phyloP scores from a whole-genome alignment of 129 eudicot genomes.

The Tagetes erecta region DNA sequence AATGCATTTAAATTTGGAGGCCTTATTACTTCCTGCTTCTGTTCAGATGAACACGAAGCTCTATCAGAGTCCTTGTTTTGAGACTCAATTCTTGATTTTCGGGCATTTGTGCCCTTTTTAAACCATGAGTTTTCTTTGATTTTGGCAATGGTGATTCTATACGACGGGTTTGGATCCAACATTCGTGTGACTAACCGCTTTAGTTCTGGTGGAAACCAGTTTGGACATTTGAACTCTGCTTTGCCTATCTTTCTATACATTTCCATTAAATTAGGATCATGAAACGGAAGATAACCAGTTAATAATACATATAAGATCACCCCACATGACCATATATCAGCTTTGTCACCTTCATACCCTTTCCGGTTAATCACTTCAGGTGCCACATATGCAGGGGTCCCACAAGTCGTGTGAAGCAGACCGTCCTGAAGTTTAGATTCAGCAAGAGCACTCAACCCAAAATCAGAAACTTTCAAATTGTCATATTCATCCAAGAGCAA shows the following conservation, averaged over 20 bases:
- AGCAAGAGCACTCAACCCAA: constrained; percentile 86
- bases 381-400: constrained; percentile 94
- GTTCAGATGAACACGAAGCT: constrained; percentile 29
- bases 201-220: constrained; percentile 60
- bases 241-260: constrained; percentile 90
- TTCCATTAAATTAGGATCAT: constrained; percentile 84
- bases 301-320: constrained; percentile 64
- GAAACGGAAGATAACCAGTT: constrained; percentile 87
- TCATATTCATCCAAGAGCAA: constrained; percentile 74
- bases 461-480: constrained; percentile 79
- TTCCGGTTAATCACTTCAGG: constrained; percentile 65
- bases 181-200: constrained; percentile 51
- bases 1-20: constrained; percentile 67
- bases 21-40: constrained; percentile 34
- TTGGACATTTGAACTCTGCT: constrained; percentile 68
- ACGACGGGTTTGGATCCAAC: constrained; percentile 72
- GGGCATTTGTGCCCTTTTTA: constrained; percentile 37
- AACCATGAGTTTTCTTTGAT: constrained; percentile 70
- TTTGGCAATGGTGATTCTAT: constrained; percentile 60
- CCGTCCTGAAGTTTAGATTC: constrained; percentile 77
- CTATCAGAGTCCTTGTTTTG: constrained; percentile 21
- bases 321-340: constrained; percentile 84
- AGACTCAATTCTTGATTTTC: constrained; percentile 31
- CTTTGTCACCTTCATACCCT: constrained; percentile 72
- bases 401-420: constrained; percentile 85